These are phyloP conservation scores for Fusarium longipes DNA, from an alignment of 2,329 filamentous ascomycete genomes.

Conservation along the genomic window DNA sequence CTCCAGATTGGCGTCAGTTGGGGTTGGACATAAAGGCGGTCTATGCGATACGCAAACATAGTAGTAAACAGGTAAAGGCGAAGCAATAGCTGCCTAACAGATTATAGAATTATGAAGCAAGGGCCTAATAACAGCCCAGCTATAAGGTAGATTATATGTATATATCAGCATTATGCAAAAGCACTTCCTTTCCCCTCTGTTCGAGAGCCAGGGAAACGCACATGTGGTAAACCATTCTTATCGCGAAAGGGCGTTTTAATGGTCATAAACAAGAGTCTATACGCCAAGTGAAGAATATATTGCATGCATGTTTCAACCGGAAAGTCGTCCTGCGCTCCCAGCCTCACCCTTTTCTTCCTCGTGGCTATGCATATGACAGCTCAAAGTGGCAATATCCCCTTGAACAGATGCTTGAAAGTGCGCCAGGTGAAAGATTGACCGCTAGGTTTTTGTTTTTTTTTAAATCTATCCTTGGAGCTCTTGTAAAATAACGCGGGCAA, in stretches of 20 bases:
- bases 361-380: background rate
- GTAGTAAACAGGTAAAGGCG: conserved; percentile 31
- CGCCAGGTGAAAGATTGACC: conserved; percentile 19
- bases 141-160: conserved; percentile 41
- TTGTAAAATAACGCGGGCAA: conserved; percentile 19
- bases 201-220: conserved; percentile 23
- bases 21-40: background rate
- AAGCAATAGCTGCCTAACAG: conserved; percentile 55
- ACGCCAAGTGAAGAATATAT: conserved; percentile 18
- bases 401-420: conserved; percentile 15
- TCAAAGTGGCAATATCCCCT: conserved; percentile 13
- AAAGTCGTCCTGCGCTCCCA: conserved; percentile 33
- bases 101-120: conserved; percentile 60
- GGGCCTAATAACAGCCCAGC: conserved; percentile 52
- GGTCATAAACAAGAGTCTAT: conserved; percentile 20
- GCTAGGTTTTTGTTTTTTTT: conserved; percentile 31
- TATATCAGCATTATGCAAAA: conserved; percentile 35
- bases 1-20: background rate
- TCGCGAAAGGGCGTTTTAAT: conserved; percentile 32
- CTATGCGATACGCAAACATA: background rate
- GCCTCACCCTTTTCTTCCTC: conserved; percentile 13
- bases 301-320: conserved; percentile 24
- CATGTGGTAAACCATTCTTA: conserved; percentile 30
- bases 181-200: conserved; percentile 19
- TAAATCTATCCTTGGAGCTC: conserved; percentile 10